Evolutionary conservation across 441 rosid genomes (phyloP).

Genomic region (Populus trichocarpa): DNA sequence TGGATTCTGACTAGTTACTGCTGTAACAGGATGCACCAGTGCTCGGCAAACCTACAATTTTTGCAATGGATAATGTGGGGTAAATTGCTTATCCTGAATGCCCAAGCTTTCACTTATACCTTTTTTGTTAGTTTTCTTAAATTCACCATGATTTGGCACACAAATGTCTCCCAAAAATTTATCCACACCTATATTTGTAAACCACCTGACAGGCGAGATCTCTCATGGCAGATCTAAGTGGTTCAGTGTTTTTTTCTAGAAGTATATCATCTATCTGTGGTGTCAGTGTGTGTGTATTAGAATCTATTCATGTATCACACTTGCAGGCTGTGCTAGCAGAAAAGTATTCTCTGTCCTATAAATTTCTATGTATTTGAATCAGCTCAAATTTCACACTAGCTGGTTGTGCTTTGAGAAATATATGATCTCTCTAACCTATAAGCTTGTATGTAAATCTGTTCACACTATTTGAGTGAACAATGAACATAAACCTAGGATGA

Average conservation of each 20-base stretch:
- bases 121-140: neutral
- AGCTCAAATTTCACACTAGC: neutral
- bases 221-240: neutral
- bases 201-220: neutral
- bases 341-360: neutral
- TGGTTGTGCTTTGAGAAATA: neutral
- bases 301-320: neutral
- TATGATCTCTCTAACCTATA: neutral
- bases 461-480: neutral
- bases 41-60: slow-evolving; percentile 79
- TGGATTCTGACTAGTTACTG: neutral
- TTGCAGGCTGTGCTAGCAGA: neutral
- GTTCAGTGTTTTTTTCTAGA: neutral
- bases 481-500: neutral
- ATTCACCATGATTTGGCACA: neutral
- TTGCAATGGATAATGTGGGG: slow-evolving; percentile 59
- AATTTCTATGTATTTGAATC: neutral
- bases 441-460: neutral
- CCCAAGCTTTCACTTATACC: neutral
- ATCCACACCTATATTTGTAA: neutral
- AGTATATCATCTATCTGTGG: neutral
- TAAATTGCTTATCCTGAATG: slow-evolving; percentile 35
- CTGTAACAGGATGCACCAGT: slow-evolving; percentile 82
- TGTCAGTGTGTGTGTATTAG: neutral
- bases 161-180: neutral